A percentile compares a stretch with the other conserved stretches of the same genome.
These are phyloP conservation scores for Metschnikowia cerradonensis DNA, from an alignment of 805 yeast species.

Conservation along the genomic window DNA sequence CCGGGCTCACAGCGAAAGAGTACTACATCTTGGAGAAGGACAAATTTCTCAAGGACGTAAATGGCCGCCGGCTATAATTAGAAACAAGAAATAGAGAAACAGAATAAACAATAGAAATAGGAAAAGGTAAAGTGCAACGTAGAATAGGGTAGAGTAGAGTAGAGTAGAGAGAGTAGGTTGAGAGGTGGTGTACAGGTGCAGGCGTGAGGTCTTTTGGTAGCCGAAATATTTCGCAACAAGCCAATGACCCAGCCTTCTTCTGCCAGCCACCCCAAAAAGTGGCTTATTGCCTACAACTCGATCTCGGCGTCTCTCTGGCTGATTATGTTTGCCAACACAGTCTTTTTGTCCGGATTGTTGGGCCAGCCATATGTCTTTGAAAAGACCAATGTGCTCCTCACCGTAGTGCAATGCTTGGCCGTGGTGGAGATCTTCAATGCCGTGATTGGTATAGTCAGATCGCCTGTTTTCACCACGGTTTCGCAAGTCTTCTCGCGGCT, in stretches of 20 bases:
- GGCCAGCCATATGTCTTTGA: slow-evolving; percentile 69
- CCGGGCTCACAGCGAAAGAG: slow-evolving; percentile 39
- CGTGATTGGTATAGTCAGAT: slow-evolving; percentile 71
- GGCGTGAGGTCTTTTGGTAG: background rate
- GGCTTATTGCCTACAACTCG: slow-evolving; percentile 41
- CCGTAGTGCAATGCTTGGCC: slow-evolving; percentile 74
- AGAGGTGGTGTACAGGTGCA: background rate
- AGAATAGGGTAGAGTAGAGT: no score
- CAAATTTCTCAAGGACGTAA: slow-evolving; percentile 34
- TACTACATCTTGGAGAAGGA: slow-evolving; percentile 41
- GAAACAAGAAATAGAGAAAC: background rate
- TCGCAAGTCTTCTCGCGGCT: slow-evolving; percentile 87
- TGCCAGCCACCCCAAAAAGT: slow-evolving; percentile 25
- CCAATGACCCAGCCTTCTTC: slow-evolving; percentile 1
- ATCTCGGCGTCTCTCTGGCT: slow-evolving; percentile 42
- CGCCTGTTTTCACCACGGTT: slow-evolving; percentile 78
- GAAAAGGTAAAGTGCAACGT: no score
- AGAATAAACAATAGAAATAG: no score
- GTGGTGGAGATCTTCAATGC: slow-evolving; percentile 78
- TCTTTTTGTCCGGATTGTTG: slow-evolving; percentile 28
- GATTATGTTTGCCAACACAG: slow-evolving; percentile 36
- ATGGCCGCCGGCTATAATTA: slow-evolving; percentile 28
- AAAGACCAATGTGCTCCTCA: slow-evolving; percentile 54
- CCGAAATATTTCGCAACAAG: background rate
- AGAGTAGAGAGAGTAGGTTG: no score